Conservation (phyloP, 495 filamentous ascomycete species). For the Pseudomonodictys pantanalensis region DNA sequence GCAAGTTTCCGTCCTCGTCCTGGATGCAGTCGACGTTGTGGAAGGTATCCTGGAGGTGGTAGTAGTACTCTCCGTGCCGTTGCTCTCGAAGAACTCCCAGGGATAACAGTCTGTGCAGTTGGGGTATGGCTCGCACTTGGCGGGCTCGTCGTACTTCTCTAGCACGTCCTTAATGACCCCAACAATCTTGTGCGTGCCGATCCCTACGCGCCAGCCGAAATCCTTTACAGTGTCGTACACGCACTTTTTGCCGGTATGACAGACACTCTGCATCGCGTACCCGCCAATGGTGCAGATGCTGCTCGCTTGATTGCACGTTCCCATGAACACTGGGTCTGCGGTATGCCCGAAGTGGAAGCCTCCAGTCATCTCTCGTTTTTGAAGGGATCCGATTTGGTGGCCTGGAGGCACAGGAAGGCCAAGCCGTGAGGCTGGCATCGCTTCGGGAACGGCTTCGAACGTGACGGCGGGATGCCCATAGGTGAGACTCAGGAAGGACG, state of each 20-base stretch:
- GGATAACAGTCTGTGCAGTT: conserved; percentile 87
- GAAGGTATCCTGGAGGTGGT: conserved; percentile 55
- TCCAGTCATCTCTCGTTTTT: conserved; percentile 68
- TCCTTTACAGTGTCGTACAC: conserved; percentile 87
- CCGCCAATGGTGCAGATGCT: conserved; percentile 87
- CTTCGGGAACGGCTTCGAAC: conserved; percentile 88
- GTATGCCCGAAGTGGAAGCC: conserved; percentile 94
- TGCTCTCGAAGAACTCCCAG: conserved; percentile 93
- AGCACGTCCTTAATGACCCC: conserved; percentile 83
- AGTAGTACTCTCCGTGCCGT: conserved; percentile 72
- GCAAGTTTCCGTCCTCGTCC: conserved; percentile 74
- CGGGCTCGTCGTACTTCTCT: conserved; percentile 71
- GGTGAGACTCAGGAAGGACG: conserved; percentile 80
- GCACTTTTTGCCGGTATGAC: conserved; percentile 84
- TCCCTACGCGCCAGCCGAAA: conserved; percentile 82
- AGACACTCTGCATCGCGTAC: conserved; percentile 88
- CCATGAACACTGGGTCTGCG: conserved; percentile 92
- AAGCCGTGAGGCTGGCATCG: conserved; percentile 76
- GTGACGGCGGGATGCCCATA: conserved; percentile 85
- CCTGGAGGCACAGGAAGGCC: conserved; percentile 86
- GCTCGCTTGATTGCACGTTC: conserved; percentile 84
- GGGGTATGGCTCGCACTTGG: conserved; percentile 66
- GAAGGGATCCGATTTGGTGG: conserved; percentile 63
- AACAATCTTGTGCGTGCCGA: conserved; percentile 81
- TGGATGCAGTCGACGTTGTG: conserved; percentile 46